Base-by-base conservation (phyloP, 208 protist genomes). In the Trypanosoma brucei region DNA sequence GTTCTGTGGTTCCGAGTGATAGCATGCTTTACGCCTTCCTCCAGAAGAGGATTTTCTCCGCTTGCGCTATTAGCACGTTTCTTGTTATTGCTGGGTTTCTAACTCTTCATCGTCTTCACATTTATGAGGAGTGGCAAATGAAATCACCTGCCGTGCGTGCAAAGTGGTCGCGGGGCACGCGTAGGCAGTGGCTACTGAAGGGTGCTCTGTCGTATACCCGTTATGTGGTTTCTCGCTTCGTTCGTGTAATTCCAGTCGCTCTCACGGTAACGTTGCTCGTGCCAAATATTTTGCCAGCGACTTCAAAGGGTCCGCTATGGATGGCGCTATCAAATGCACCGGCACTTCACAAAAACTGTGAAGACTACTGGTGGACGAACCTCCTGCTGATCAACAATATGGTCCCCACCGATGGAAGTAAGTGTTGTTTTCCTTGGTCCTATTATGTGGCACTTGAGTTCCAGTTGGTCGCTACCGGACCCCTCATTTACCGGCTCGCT, bases 401-500 rank as follows among this genome's bases (percentile, higher is more conserved):
- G n/a, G 8, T 72, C 45, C 72, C 72, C 33, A 0, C 42, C 7
- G 59, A 67, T 45, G 48, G 38, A 36, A 55, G 56, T 39, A 49
- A 72, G 42, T 59, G 60, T 31, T 78, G 72, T 59, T 68, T 62
- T 39, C 66, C 66, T 50, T 78, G 72, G 60, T 66, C 66, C 6
- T 78, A 78, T 34, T 78, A 73, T 39, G 50, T 78, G 30, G 72
- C 66, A 55, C 58, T 78, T 5, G 72, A 73, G 13, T 73, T 78
- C 67, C 72, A 78, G 49, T 38, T 78, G 5, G 52, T 62, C 2
- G 61, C 58, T 7, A 7, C 60, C 13, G 71, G 50, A 38, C 64
- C 64, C 8, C 33, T 68, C 35, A 66, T 73, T 63, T 69, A 59
- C 38, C 52, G 71, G 51, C 48, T 69, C 55, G 56, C 51, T 8